Percentiles rank a stretch among this genome's conserved stretches.
Evolutionary conservation across 768 basidiomycete genomes (phyloP).

Genomic region (Tulasnella sp.): DNA sequence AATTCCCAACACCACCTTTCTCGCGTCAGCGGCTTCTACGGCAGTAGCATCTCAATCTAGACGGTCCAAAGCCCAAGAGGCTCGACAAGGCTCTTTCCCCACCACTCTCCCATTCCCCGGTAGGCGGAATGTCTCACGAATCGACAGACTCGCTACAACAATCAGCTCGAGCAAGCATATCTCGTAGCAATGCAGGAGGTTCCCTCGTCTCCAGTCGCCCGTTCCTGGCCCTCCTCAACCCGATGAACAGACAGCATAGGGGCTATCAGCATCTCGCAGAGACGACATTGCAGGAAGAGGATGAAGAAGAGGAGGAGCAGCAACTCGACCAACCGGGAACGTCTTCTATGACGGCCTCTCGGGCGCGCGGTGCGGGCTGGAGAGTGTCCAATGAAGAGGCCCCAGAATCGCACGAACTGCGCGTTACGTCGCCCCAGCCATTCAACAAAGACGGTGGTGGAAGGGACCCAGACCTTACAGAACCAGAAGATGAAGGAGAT

Average conservation of each 20-base stretch:
- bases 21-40: background rate
- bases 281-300: slow-evolving; percentile 72
- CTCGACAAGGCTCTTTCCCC: no score
- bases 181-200: slow-evolving; percentile 23
- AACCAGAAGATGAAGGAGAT: slow-evolving; percentile 68
- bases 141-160: slow-evolving; percentile 26
- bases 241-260: slow-evolving; percentile 71
- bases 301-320: slow-evolving; percentile 48
- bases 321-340: slow-evolving; percentile 12
- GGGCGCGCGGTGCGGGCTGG: slow-evolving; percentile 12
- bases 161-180: slow-evolving; percentile 18
- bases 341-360: slow-evolving; percentile 5
- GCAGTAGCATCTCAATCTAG: slow-evolving; percentile 17
- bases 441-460: slow-evolving; percentile 26
- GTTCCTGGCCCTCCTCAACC: slow-evolving; percentile 81
- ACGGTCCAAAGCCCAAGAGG: background rate
- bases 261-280: slow-evolving; percentile 78
- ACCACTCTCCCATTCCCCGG: background rate
- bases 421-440: slow-evolving; percentile 8
- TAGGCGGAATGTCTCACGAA: slow-evolving; percentile 30
- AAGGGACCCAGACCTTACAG: slow-evolving; percentile 22
- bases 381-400: slow-evolving; percentile 1
- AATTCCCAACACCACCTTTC: slow-evolving; percentile 16
- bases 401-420: slow-evolving; percentile 21
- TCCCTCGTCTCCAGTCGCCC: slow-evolving; percentile 49